Base-by-base conservation (phyloP, 192 early-diverging fungal genomes). In the Backusella tarrabulga region DNA sequence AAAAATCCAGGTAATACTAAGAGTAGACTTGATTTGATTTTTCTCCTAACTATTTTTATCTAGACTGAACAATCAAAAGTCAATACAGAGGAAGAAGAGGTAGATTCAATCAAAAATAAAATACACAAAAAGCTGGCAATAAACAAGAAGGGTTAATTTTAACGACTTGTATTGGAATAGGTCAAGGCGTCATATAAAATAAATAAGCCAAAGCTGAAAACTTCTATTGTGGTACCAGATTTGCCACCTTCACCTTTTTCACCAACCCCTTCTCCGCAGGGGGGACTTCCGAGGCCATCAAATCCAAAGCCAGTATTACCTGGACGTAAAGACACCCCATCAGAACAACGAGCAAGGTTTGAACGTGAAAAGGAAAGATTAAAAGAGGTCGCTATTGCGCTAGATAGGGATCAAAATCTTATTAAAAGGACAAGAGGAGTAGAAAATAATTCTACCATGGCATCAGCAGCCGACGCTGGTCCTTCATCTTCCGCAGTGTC, bases 351-450 rank as follows among this genome's bases (percentile, higher is more conserved):
- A 63, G 9, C 68, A 40, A 68, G 68, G 7, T 77, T 77, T 77
- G 76, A 77, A 71, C 34, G 67, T 6, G 76, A 71, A 44, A 76
- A 76, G 9, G 75, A 76, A 35, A 52, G 41, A 46, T 29, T 76
- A 26, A 67, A 68, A 35, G 66, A 76, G 12, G 23, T 50, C 17
- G 46, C 76, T 15, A 40, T 42, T 15, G 54, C 63, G 34, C 19
- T 68, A 26, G 75, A 77, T 44, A 67, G 42, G n/a, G 44, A 77
- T 66, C 14, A 41, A 41, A 74, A 42, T 29, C 12, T 72, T 32
- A 72, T 40, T 32, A 73, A 54, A 72, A 32, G 44, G 11, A 68
- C 50, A 67, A 17, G 73, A 36, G 60, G 54, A 66, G 1, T 26
- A 29, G 32, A 77, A 35, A 19, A 40, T 9, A 36, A 40, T 5